Conservation (phyloP, 345 rosid species). For the Arabidopsis suecica region DNA sequence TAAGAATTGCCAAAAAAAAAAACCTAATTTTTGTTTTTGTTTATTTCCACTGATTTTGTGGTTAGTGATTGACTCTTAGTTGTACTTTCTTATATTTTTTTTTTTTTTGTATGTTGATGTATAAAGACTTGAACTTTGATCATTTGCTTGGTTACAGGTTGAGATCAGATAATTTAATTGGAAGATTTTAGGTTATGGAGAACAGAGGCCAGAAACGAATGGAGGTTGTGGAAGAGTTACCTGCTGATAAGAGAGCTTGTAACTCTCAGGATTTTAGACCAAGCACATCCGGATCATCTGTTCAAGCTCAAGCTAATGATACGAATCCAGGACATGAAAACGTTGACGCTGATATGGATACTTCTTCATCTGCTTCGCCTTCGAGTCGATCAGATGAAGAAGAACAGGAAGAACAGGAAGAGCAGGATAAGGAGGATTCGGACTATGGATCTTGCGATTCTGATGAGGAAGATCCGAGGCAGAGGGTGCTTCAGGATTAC, state of each 20-base stretch:
- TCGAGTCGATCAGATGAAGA: conserved; percentile 85
- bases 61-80: conserved; percentile 21
- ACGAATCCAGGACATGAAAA: conserved; percentile 53
- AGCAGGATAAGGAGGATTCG: conserved; percentile 74
- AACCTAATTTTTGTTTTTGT: conserved; percentile 13
- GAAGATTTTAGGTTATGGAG: conserved; percentile 58
- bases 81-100: conserved; percentile 20
- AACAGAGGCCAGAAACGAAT: conserved; percentile 91
- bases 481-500: conserved; percentile 56
- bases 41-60: conserved; percentile 29
- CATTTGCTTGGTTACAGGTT: conserved; percentile 28
- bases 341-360: conserved; percentile 76
- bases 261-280: conserved; percentile 77
- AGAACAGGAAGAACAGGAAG: conserved; percentile 51
- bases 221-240: conserved; percentile 73
- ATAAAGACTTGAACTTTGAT: conserved; percentile 16
- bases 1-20: conserved; percentile 4
- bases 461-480: conserved; percentile 66
- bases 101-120: neutral
- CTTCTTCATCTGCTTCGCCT: conserved; percentile 84
- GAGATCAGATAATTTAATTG: conserved; percentile 13
- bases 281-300: conserved; percentile 71
- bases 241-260: conserved; percentile 96
- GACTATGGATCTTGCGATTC: conserved; percentile 87
- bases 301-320: conserved; percentile 61